Conservation (phyloP, 2,329 filamentous ascomycete species). For the Botrytis paeoniae region DNA sequence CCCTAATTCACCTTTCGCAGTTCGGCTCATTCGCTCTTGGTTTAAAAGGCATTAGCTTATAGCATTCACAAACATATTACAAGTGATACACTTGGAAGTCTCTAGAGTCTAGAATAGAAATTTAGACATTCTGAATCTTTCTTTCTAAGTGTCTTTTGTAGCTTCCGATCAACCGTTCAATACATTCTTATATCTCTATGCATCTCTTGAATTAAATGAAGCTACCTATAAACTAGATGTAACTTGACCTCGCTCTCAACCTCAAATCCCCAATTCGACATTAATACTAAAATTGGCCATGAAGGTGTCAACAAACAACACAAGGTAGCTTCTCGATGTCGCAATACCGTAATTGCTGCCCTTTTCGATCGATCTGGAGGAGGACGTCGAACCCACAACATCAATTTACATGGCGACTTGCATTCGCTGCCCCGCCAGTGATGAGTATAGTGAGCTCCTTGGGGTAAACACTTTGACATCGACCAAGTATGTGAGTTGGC, state of each 20-base stretch:
- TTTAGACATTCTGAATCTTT: rapidly evolving
- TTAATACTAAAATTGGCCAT: neutral
- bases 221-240: neutral
- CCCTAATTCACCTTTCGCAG: neutral
- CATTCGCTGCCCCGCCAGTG: neutral
- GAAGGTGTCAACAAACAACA: neutral
- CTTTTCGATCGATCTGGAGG: neutral
- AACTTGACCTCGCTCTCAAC: neutral
- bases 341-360: neutral
- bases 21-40: rapidly evolving
- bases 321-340: neutral
- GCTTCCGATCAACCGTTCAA: neutral
- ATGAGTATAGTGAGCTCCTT: neutral
- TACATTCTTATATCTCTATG: neutral
- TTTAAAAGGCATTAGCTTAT: rapidly evolving
- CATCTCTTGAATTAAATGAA: neutral
- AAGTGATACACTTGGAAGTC: too few species aligned
- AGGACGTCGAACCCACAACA: rapidly evolving
- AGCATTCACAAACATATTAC: neutral
- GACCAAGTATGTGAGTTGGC: neutral
- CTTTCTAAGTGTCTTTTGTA: rapidly evolving
- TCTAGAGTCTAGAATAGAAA: neutral
- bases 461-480: neutral
- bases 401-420: neutral
- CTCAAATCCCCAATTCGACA: too few species aligned